Conservation (phyloP, 2,329 filamentous ascomycete species). For the Epichloe coenophiala region DNA sequence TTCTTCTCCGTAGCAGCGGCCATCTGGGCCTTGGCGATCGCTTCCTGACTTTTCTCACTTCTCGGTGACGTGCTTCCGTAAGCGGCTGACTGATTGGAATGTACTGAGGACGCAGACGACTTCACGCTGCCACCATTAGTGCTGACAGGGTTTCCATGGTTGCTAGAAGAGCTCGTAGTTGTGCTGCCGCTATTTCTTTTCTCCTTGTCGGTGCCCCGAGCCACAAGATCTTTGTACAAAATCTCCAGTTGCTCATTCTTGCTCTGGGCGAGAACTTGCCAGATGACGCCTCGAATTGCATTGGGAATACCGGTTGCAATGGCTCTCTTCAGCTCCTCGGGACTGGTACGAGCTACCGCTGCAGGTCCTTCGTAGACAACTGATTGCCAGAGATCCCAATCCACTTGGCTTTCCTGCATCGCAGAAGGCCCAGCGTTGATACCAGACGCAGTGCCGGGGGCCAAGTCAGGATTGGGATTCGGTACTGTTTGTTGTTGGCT, state of each 20-base stretch:
- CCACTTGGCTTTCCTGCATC: conserved; percentile 61
- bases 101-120: conserved; percentile 76
- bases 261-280: conserved; percentile 93
- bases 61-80: conserved; percentile 44
- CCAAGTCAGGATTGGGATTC: conserved; percentile 54
- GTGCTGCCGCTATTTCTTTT: conserved; percentile 44
- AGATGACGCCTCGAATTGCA: conserved; percentile 93
- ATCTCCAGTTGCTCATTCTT: conserved; percentile 82
- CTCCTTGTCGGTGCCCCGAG: conserved; percentile 70
- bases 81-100: conserved; percentile 58
- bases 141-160: conserved; percentile 40
- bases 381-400: conserved; percentile 97
- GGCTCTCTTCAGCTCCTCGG: conserved; percentile 78
- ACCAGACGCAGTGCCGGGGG: conserved; percentile 76
- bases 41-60: conserved; percentile 48
- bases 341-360: conserved; percentile 73
- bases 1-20: conserved; percentile 54
- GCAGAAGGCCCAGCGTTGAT: conserved; percentile 63
- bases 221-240: conserved; percentile 72
- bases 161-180: conserved; percentile 32
- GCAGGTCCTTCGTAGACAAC: conserved; percentile 90
- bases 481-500: conserved; percentile 36
- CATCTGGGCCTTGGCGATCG: conserved; percentile 50
- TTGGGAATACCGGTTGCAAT: conserved; percentile 90
- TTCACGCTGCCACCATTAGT: conserved; percentile 50